These are phyloP conservation scores for Rhizopus sp. DNA, from an alignment of 371 early-diverging fungal genomes.

Conservation along the genomic window DNA sequence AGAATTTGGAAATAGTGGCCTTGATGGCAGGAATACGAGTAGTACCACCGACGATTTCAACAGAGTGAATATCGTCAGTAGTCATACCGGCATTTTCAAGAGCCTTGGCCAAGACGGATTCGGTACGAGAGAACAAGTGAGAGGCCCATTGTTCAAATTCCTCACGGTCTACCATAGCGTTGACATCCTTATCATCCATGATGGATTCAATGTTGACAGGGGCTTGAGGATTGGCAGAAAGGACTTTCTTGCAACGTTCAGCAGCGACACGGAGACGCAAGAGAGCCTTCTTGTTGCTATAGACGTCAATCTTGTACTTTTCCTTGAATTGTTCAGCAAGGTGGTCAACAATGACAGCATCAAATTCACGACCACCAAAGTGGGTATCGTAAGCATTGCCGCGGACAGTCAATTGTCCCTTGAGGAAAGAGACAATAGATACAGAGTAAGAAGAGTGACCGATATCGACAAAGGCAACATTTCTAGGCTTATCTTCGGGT, in stretches of 20 bases:
- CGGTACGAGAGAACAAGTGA: constrained; percentile 75
- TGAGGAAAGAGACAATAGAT: constrained; percentile 87
- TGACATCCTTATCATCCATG: constrained; percentile 93
- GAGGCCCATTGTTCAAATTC: constrained; percentile 86
- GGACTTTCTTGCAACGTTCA: constrained; percentile 96
- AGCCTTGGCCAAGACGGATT: constrained; percentile 74
- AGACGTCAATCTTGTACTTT: constrained; percentile 95
- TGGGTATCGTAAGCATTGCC: constrained; percentile 88
- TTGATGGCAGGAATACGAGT: constrained; percentile 95
- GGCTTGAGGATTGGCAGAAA: constrained; percentile 92
- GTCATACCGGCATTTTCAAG: constrained; percentile 79
- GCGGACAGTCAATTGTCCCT: constrained; percentile 93
- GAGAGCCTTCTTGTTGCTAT: constrained; percentile 85
- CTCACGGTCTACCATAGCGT: constrained; percentile 75
- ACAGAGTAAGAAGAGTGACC: constrained; percentile 93
- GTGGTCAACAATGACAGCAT: constrained; percentile 85
- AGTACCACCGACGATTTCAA: constrained; percentile 93
- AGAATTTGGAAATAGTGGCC: constrained; percentile 81
- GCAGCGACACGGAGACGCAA: constrained; percentile 90
- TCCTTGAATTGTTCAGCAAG: constrained; percentile 86
- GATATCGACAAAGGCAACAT: constrained; percentile 93
- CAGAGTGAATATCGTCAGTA: constrained; percentile 84
- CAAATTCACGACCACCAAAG: constrained; percentile 96
- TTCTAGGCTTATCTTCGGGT: constrained; percentile 93
- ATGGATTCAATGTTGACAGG: constrained; percentile 93